These are phyloP conservation scores for Apiospora kogelbergensis DNA, from an alignment of 2,329 filamentous ascomycete species.

Conservation along the genomic window DNA sequence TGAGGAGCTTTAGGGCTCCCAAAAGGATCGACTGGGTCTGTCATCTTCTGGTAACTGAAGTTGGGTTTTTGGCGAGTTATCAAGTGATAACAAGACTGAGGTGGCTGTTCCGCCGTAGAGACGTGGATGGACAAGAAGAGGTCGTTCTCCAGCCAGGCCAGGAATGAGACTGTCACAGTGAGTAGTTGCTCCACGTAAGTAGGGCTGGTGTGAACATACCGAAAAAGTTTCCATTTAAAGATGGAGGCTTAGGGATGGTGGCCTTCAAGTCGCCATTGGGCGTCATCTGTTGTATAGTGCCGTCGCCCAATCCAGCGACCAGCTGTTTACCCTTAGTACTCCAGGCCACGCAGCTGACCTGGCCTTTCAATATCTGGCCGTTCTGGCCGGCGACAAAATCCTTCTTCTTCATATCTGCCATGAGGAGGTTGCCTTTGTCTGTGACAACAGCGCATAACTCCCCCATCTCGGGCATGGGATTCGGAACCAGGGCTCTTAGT, in stretches of 20 bases:
- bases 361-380: slow-evolving; percentile 65
- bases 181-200: not conserved
- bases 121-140: slow-evolving; percentile 81
- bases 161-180: slow-evolving; percentile 62
- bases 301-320: slow-evolving; percentile 80
- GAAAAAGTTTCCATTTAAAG: slow-evolving; percentile 62
- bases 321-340: slow-evolving; percentile 92
- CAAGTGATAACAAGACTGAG: slow-evolving; percentile 74
- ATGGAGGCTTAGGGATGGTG: slow-evolving; percentile 74
- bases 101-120: slow-evolving; percentile 55
- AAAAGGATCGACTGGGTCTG: slow-evolving; percentile 73
- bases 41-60: slow-evolving; percentile 73
- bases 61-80: slow-evolving; percentile 65
- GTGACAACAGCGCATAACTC: slow-evolving; percentile 82
- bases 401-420: slow-evolving; percentile 75
- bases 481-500: slow-evolving; percentile 74
- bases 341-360: slow-evolving; percentile 86
- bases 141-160: slow-evolving; percentile 87
- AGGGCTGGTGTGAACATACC: slow-evolving; percentile 47
- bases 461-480: slow-evolving; percentile 72
- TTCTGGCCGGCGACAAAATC: slow-evolving; percentile 57
- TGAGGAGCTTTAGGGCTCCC: slow-evolving; percentile 67
- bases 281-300: slow-evolving; percentile 79
- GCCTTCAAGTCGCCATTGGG: slow-evolving; percentile 76
- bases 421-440: slow-evolving; percentile 74